Percentiles rank a stretch among this genome's conserved stretches.
Evolutionary conservation across 1,284 basidiomycete genomes (phyloP).

Genomic region (Trametes hirsuta): DNA sequence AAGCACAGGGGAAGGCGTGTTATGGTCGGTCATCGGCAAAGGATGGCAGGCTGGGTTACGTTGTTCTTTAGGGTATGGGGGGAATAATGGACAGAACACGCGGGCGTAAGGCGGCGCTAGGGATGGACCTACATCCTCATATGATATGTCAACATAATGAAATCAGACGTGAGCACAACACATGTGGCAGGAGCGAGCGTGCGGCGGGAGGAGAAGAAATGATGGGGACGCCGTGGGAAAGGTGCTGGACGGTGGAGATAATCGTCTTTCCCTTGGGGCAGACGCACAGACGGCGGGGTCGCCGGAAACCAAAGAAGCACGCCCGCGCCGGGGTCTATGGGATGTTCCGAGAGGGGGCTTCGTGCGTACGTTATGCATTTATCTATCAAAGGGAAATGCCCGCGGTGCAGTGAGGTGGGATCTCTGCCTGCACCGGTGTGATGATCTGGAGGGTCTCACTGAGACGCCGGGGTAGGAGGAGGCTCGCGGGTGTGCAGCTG

Average conservation of each 20-base stretch:
- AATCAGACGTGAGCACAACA: conserved; percentile 25
- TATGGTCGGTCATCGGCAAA: conserved; percentile 4
- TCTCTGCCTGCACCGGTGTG: conserved; percentile 20
- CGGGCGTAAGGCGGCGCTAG: conserved; percentile 11
- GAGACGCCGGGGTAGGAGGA: neutral
- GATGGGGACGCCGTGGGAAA: conserved; percentile 21
- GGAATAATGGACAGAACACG: conserved; percentile 14
- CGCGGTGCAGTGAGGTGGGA: conserved; percentile 11
- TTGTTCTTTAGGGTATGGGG: neutral
- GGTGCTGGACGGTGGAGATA: conserved; percentile 25
- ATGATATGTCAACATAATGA: conserved; percentile 28
- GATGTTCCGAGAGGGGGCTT: conserved; percentile 16
- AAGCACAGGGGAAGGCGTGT: conserved; percentile 1
- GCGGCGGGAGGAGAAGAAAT: conserved; percentile 10
- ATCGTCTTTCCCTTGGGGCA: conserved; percentile 18
- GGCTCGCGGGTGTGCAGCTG: conserved; percentile 2
- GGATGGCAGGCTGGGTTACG: neutral
- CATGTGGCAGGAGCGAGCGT: conserved; percentile 22
- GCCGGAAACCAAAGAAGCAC: conserved; percentile 7
- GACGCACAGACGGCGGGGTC: conserved; percentile 1
- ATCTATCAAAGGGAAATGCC: conserved; percentile 26
- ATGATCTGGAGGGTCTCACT: conserved; percentile 5
- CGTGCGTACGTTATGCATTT: conserved; percentile 28
- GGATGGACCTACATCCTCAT: conserved; percentile 26
- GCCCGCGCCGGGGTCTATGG: conserved; percentile 19